Base-by-base conservation (phyloP, 192 early-diverging fungal genomes). In the Backusella morwellensis region DNA sequence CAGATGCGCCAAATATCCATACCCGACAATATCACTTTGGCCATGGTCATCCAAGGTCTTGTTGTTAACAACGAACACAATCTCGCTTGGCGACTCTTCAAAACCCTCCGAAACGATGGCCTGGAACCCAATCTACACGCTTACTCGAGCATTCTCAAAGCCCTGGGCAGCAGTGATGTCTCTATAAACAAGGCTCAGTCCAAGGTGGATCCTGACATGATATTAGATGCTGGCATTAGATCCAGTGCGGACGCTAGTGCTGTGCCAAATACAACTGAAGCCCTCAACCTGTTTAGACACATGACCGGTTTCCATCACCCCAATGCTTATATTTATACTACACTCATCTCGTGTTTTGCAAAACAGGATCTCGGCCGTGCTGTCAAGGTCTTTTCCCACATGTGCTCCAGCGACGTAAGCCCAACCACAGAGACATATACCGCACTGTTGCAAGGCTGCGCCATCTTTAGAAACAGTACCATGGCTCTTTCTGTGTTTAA, bases 331-430 rank as follows among this genome's bases (percentile, higher is more conserved):
- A 82, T 74, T 32, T 82, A 82, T 75, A 75, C 76, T 34, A 78
- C 77, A 29, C 54, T 82, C 21, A 82, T 82, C 35, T 47, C 80
- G 23, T 77, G 80, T 12, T 82, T 82, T 75, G 76, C 80, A 15
- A 82, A 78, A 42, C 15, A 70, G 1, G 70, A 82, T 29, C 75
- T 78, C 12, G 29, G 19, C 14, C 40, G 73, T 4, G 77, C 80
- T 1, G 36, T 82, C 40, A 73, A 67, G 14, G 47, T 82, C 0
- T 82, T 78, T 67, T 44, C 36, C 5, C 70, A 77, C 29, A 82
- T 82, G 80, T 44, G 68, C 4, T 29, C 76, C 26, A 74, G 75
- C 12, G 38, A 66, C 0, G 50, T 82, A 40, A 5, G 35, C 6
- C 80, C 80, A 1, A 72, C 59, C 23, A 35, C 68, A 6, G 72